These are phyloP conservation scores for Bigelowiella natans DNA, from an alignment of 78 protist genomes.

Conservation along the genomic window DNA sequence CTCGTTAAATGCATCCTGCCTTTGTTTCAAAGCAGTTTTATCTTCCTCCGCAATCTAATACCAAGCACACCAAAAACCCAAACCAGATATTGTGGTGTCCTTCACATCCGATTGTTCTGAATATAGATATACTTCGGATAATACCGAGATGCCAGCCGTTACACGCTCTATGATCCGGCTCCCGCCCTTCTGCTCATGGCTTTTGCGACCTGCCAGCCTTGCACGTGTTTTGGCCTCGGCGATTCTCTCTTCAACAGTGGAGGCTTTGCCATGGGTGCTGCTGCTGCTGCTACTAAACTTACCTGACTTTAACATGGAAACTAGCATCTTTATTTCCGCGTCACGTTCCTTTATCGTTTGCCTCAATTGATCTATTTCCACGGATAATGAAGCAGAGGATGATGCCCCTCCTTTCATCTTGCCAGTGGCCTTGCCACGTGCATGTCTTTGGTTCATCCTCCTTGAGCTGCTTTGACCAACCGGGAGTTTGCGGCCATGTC, in stretches of 20 bases:
- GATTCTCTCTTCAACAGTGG: neutral
- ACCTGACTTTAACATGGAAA: constrained; percentile 6
- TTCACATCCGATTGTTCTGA: too few relatives aligned
- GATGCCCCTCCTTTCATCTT: neutral
- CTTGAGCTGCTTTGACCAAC: neutral
- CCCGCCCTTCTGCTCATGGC: too few relatives aligned
- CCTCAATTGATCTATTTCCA: neutral
- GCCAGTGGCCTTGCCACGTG: neutral
- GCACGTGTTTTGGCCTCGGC: too few relatives aligned
- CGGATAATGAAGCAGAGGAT: neutral
- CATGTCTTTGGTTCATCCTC: neutral
- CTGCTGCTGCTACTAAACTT: neutral
- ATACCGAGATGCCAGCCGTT: too few relatives aligned
- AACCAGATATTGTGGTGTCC: too few relatives aligned
- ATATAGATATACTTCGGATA: too few relatives aligned
- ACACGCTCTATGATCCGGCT: too few relatives aligned
- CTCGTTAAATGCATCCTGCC: too few relatives aligned
- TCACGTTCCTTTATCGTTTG: constrained; percentile 28
- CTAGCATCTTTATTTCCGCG: constrained; percentile 26
- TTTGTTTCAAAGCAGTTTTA: too few relatives aligned
- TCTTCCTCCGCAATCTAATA: too few relatives aligned
- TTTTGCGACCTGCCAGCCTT: too few relatives aligned
- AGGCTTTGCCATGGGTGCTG: neutral
- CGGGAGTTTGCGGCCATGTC: neutral
- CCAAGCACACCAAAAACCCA: too few relatives aligned